phyloP scores from a whole-genome alignment of 768 basidiomycete species.

The Leccinum truebloodii region DNA sequence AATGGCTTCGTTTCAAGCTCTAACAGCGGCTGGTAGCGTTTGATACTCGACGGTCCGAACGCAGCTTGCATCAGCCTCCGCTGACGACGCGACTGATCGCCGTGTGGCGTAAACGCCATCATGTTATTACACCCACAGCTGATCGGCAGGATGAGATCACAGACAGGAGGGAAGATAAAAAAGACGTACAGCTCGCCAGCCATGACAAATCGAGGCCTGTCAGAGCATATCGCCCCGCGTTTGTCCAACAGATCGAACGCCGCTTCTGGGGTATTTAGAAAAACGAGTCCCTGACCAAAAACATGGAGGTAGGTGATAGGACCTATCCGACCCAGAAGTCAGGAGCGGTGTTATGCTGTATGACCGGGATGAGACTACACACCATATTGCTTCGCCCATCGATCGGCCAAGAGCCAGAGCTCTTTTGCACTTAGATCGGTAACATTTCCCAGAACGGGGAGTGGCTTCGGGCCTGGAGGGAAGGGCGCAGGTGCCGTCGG shows the following conservation, averaged over 20 bases:
- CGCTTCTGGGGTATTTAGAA: conserved; percentile 62
- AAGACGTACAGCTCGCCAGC: conserved; percentile 66
- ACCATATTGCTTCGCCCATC: conserved; percentile 70
- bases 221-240: conserved; percentile 70
- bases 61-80: conserved; percentile 68
- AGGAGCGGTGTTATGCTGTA: background rate
- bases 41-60: conserved; percentile 52
- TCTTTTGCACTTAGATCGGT: conserved; percentile 58
- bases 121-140: conserved; percentile 67
- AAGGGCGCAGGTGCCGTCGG: conserved; percentile 37
- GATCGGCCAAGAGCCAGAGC: conserved; percentile 61
- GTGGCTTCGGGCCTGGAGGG: conserved; percentile 69
- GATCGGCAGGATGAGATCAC: conserved; percentile 13
- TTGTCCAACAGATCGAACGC: conserved; percentile 68
- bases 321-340: conserved; percentile 35
- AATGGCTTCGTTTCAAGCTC: conserved; percentile 57
- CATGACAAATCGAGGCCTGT: conserved; percentile 73
- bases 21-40: conserved; percentile 58
- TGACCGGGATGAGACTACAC: conserved; percentile 21
- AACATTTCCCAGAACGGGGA: conserved; percentile 67
- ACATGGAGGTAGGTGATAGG: conserved; percentile 65
- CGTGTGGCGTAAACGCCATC: conserved; percentile 70
- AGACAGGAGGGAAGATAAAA: background rate
- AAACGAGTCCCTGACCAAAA: conserved; percentile 65
- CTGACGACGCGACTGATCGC: conserved; percentile 62